phyloP scores from a whole-genome alignment of 768 basidiomycete species.

The Xerocomellus intermedius region DNA sequence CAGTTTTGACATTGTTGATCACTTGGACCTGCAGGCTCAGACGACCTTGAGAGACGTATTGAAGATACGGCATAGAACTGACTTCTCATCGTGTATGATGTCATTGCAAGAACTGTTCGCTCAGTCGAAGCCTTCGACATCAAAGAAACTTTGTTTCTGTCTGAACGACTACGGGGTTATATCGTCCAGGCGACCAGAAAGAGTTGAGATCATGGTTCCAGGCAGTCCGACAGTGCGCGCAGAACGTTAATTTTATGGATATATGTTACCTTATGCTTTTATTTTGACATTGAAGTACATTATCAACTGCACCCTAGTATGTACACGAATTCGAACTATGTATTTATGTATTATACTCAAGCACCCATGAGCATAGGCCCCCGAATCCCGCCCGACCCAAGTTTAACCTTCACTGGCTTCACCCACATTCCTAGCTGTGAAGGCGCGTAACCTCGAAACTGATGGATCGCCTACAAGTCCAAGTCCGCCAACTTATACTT shows the following conservation, averaged over 20 bases:
- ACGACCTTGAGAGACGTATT: constrained; percentile 14
- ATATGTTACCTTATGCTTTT: constrained; percentile 9
- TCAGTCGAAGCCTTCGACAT: constrained; percentile 7
- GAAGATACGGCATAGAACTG: constrained; percentile 1
- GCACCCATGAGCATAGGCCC: background rate
- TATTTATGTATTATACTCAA: constrained; percentile 4
- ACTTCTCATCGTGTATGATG: constrained; percentile 16
- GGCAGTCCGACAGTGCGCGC: constrained; percentile 22
- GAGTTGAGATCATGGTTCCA: constrained; percentile 18
- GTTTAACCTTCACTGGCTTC: too few relatives aligned
- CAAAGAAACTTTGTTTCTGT: constrained; percentile 13
- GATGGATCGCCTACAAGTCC: background rate
- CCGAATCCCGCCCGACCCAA: background rate
- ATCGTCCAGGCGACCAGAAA: constrained; percentile 1
- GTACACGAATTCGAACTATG: constrained; percentile 3
- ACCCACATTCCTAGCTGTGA: too few relatives aligned
- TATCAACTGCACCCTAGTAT: constrained; percentile 12
- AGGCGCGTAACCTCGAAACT: background rate
- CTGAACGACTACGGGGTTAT: background rate
- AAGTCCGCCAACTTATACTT: constrained; percentile 22
- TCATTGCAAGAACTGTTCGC: constrained; percentile 24
- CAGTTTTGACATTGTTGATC: constrained; percentile 1
- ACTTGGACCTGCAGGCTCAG: constrained; percentile 14
- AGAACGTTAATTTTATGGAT: constrained; percentile 15
- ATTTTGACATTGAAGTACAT: constrained; percentile 8